These are phyloP conservation scores for Epicoccum sorghinum DNA, from an alignment of 2,329 filamentous ascomycete genomes.

Conservation along the genomic window DNA sequence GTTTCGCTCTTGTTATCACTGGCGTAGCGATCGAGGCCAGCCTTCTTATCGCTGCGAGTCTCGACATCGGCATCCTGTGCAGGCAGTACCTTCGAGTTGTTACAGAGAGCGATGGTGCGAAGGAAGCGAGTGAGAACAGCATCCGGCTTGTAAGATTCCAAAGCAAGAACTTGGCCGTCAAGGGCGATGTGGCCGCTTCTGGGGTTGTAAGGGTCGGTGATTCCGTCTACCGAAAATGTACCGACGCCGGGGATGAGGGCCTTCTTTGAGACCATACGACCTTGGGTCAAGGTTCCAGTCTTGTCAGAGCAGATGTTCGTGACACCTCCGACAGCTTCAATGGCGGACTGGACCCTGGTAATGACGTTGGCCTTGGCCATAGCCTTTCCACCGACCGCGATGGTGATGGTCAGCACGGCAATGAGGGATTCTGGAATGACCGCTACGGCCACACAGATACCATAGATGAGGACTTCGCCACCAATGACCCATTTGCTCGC, in stretches of 20 bases:
- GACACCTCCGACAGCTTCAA: conserved; percentile 51
- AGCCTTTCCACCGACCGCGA: conserved; percentile 54
- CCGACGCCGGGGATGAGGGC: conserved; percentile 47
- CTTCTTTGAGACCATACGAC: conserved; percentile 49
- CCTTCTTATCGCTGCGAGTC: conserved; percentile 60
- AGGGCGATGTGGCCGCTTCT: conserved; percentile 41
- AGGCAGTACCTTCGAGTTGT: conserved; percentile 45
- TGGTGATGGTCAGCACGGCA: conserved; percentile 71
- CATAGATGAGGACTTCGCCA: conserved; percentile 55
- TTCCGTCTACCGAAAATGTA: conserved; percentile 40
- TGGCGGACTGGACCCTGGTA: conserved; percentile 47
- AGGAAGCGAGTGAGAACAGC: conserved; percentile 38
- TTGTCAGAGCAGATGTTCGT: conserved; percentile 52
- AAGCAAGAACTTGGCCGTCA: conserved; percentile 33
- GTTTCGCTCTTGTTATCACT: conserved; percentile 41
- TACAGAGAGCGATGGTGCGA: conserved; percentile 48
- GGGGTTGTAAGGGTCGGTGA: conserved; percentile 45
- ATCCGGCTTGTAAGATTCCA: conserved; percentile 32
- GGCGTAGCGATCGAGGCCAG: conserved; percentile 42
- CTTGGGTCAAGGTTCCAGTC: conserved; percentile 50
- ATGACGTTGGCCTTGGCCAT: conserved; percentile 52
- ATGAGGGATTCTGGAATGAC: conserved; percentile 62
- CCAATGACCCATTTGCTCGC: conserved; percentile 59
- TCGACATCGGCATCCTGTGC: conserved; percentile 34
- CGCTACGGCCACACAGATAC: conserved; percentile 55